Conservation (phyloP, 805 yeast species). For the Priceomyces carsonii region DNA sequence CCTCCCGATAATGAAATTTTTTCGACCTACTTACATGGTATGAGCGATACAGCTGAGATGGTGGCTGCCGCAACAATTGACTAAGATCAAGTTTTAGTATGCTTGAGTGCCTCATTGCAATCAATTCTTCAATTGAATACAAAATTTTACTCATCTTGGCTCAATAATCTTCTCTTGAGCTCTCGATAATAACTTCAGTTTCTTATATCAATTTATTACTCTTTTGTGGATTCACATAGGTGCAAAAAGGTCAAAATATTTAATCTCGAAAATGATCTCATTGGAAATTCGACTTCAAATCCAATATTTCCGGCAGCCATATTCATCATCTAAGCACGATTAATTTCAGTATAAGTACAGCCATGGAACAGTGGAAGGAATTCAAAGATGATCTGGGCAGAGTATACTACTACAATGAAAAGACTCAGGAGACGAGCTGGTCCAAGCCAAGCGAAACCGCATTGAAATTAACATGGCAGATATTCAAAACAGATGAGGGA, state of each 20-base stretch:
- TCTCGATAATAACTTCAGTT: too few species aligned
- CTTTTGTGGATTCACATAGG: too few species aligned
- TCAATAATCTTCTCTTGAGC: too few species aligned
- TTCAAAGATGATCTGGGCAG: slow-evolving; percentile 65
- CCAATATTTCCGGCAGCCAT: too few species aligned
- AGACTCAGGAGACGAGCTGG: slow-evolving; percentile 76
- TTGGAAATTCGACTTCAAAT: too few species aligned
- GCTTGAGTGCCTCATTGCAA: not conserved
- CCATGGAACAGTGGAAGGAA: slow-evolving; percentile 56
- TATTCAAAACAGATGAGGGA: slow-evolving; percentile 56
- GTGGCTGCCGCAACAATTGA: not conserved
- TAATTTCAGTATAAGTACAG: not conserved
- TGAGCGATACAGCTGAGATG: too few species aligned
- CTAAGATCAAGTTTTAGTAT: not conserved
- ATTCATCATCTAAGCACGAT: too few species aligned
- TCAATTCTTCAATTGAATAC: not conserved
- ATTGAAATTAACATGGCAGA: slow-evolving; percentile 40
- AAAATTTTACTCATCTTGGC: not conserved
- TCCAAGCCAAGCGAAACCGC: slow-evolving; percentile 64
- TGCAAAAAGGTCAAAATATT: too few species aligned
- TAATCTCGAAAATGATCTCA: too few species aligned
- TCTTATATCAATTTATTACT: too few species aligned
- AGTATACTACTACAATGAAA: slow-evolving; percentile 67
- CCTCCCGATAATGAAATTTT: too few species aligned
- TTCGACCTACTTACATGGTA: too few species aligned